Conservation (phyloP, 768 basidiomycete genomes). For the Boletus subcaerulescens region DNA sequence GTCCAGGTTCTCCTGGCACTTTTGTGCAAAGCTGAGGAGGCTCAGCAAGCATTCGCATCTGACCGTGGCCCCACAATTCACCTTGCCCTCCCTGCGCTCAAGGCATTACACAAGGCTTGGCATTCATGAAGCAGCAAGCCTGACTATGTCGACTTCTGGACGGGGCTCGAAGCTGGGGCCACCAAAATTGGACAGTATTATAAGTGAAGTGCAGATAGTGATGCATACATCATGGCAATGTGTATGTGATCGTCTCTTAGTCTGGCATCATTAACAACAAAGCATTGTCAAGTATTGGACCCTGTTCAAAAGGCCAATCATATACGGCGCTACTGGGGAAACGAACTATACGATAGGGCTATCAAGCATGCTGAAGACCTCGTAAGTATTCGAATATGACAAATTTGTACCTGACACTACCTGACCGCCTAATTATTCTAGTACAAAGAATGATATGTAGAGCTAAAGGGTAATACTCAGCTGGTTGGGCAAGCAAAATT, state of each 20-base stretch:
- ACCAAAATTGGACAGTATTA: background rate
- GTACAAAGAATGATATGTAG: background rate
- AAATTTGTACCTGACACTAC: too few species aligned
- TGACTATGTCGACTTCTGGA: background rate
- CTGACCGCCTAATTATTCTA: too few species aligned
- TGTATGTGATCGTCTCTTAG: too few species aligned
- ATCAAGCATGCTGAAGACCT: background rate
- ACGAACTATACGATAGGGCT: background rate
- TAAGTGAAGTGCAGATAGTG: background rate
- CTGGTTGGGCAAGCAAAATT: too few species aligned
- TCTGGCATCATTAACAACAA: too few species aligned
- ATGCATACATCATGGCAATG: background rate
- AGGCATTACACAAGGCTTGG: background rate
- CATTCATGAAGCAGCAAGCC: background rate
- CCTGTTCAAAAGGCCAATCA: background rate
- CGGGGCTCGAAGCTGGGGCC: background rate
- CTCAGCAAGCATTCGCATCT: background rate
- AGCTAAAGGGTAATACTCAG: background rate
- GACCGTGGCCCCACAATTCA: background rate
- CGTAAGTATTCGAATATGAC: background rate
- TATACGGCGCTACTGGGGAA: background rate
- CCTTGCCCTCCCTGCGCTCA: background rate
- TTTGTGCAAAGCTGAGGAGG: background rate
- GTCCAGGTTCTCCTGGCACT: background rate
- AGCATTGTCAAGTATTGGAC: background rate